These are phyloP conservation scores for Cryptosporidium sp. DNA, from an alignment of 169 alveolate genomes.

Conservation along the genomic window DNA sequence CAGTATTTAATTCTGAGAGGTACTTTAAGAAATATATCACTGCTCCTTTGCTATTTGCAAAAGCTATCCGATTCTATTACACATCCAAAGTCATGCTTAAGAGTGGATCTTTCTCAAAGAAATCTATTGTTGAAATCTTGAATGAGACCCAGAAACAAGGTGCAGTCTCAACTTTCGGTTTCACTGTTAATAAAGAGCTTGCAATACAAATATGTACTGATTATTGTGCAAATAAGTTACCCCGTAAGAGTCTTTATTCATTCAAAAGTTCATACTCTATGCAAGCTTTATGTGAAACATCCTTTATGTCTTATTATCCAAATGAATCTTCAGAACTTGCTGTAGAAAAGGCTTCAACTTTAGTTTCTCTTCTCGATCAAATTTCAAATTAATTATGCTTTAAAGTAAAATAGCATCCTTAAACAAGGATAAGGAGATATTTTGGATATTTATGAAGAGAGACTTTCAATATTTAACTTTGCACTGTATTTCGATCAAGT, in stretches of 20 bases:
- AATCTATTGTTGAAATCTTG: slow-evolving; percentile 24
- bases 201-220: slow-evolving; percentile 48
- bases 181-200: slow-evolving; percentile 24
- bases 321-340: slow-evolving; percentile 26
- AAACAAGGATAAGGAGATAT: neutral
- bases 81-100: slow-evolving; percentile 44
- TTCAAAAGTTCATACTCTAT: slow-evolving; percentile 46
- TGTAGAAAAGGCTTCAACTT: slow-evolving; percentile 30
- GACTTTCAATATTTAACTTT: neutral
- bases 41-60: slow-evolving; percentile 46
- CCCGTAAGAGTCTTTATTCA: slow-evolving; percentile 3
- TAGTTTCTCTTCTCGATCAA: slow-evolving; percentile 39
- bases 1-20: slow-evolving; percentile 63
- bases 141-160: slow-evolving; percentile 44
- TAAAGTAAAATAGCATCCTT: too few species aligned
- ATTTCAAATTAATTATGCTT: slow-evolving; percentile 4
- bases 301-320: slow-evolving; percentile 26
- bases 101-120: slow-evolving; percentile 54
- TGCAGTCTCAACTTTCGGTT: slow-evolving; percentile 57
- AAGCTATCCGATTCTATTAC: slow-evolving; percentile 53
- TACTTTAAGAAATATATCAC: slow-evolving; percentile 37
- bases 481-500: neutral
- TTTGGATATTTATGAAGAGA: neutral
- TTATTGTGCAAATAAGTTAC: slow-evolving; percentile 30
- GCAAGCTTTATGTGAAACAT: slow-evolving; percentile 28